Evolutionary conservation across 495 filamentous ascomycete species (phyloP), one percentile per base, ranked within the genome.

Genomic region (Chaetomium tenue): DNA sequence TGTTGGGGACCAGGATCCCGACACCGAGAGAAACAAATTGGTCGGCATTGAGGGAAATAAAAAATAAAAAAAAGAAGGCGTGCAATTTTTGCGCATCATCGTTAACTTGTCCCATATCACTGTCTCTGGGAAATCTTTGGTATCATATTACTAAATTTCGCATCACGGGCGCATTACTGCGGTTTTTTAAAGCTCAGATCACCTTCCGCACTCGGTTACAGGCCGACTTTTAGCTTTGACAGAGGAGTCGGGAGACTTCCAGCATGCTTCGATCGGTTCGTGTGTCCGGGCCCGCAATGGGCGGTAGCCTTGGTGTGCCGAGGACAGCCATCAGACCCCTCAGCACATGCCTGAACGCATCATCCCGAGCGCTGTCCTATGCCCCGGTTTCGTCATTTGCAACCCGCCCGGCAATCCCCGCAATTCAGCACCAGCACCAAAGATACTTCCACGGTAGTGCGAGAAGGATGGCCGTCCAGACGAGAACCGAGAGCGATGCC

Each of bases 401-500:
- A 46, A 39, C 46, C 67, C 70, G 61, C 61, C 15, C 54, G 44
- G 42, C 52, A 48, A 39, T 22, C 52, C 56, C 48, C 58, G 22
- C 59, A 26, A 48, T 69, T 60, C 62, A 63, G 50, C 40, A 68
- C 55, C 62, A 63, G 50, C 65, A 63, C 47, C 65, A 73, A 44
- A 66, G 81, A 77, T 67, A 72, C 54, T 77, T 86, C 65, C 81
- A 84, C 77, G 77, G 77, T 60, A 79, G 78, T 64, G 58, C 80
- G 54, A 59, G 65, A 64, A 83, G 70, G 72, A 84, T 84, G 82
- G 71, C 76, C 52, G 76, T 76, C 62, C 77, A 70, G 67, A 88
- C 85, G 48, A 81, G 94, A 82, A 90, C 87, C 70, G 94, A 98
- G 81, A 92, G 83, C 73, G 94, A 98, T 85, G 95, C 95, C 75